A percentile compares a stretch with the other conserved stretches of the same genome.
Conservation (phyloP, 2,329 filamentous ascomycete genomes). For the Paecilomyces dactylethromorphus region DNA sequence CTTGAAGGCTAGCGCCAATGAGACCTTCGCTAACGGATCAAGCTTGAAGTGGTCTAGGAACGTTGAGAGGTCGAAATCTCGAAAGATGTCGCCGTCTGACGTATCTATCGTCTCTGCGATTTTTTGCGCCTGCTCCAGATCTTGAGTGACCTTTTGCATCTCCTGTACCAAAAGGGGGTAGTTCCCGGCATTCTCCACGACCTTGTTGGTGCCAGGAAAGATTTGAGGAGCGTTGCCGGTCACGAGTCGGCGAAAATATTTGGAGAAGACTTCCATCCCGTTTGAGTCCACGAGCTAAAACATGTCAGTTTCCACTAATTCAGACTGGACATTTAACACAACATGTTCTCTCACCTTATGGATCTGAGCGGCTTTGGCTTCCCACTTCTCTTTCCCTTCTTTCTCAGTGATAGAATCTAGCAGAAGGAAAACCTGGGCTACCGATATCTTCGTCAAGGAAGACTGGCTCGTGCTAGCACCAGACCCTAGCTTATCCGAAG, state of each 20-base stretch:
- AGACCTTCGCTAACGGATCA: slow-evolving; percentile 78
- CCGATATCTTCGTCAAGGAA: slow-evolving; percentile 83
- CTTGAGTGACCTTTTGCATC: slow-evolving; percentile 76
- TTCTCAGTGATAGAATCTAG: slow-evolving; percentile 94
- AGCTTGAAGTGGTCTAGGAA: slow-evolving; percentile 96
- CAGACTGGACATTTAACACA: neutral
- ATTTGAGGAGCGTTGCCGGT: slow-evolving; percentile 87
- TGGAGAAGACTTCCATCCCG: slow-evolving; percentile 98
- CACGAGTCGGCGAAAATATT: slow-evolving; percentile 90
- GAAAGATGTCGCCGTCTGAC: slow-evolving; percentile 85
- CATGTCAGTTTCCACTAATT: slow-evolving; percentile 1
- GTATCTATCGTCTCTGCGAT: slow-evolving; percentile 92
- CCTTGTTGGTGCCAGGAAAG: slow-evolving; percentile 71
- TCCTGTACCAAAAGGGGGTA: slow-evolving; percentile 77
- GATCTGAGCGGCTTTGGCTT: slow-evolving; percentile 83
- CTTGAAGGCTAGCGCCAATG: slow-evolving; percentile 84
- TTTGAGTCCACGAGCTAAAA: slow-evolving; percentile 83
- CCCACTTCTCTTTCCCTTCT: slow-evolving; percentile 85
- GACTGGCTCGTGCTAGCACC: slow-evolving; percentile 45
- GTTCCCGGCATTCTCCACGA: slow-evolving; percentile 68
- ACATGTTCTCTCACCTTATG: slow-evolving; percentile 61
- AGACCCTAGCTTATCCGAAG: slow-evolving; percentile 41
- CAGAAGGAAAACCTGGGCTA: slow-evolving; percentile 90
- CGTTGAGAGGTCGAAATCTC: slow-evolving; percentile 90
- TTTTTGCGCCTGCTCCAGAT: slow-evolving; percentile 75